Evolutionary conservation across 2,329 filamentous ascomycete species (phyloP).

Genomic region (Exophiala lecanii-corni): DNA sequence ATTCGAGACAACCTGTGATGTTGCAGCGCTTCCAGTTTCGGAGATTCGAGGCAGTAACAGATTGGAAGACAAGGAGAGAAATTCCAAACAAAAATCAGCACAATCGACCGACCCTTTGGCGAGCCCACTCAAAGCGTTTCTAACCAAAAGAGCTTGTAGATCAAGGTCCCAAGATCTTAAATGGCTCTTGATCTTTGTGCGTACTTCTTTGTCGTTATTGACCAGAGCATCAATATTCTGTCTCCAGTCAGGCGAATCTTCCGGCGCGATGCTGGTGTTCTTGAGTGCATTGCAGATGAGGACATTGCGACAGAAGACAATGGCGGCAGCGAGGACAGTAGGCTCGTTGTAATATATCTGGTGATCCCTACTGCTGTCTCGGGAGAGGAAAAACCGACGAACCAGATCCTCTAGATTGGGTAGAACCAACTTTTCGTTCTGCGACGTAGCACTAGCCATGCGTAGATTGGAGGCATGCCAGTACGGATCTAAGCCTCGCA

Average conservation of each 20-base stretch:
- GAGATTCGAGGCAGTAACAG: slow-evolving; percentile 23
- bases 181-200: slow-evolving; percentile 12
- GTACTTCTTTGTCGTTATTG: slow-evolving; percentile 21
- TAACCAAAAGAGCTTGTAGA: slow-evolving; percentile 32
- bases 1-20: slow-evolving; percentile 53
- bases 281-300: slow-evolving; percentile 55
- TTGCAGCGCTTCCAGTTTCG: slow-evolving; percentile 5
- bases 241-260: slow-evolving; percentile 78
- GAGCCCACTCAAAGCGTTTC: slow-evolving; percentile 43
- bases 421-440: slow-evolving; percentile 22
- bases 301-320: slow-evolving; percentile 64
- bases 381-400: slow-evolving; percentile 41
- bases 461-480: slow-evolving; percentile 48
- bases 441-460: slow-evolving; percentile 1
- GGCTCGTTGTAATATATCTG: slow-evolving; percentile 33
- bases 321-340: slow-evolving; percentile 61
- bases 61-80: slow-evolving; percentile 53
- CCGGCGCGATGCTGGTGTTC: slow-evolving; percentile 41
- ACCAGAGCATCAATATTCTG: slow-evolving; percentile 58
- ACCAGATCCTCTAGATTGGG: slow-evolving; percentile 45
- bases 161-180: slow-evolving; percentile 29
- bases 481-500: slow-evolving; percentile 77
- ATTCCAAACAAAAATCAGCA: slow-evolving; percentile 49
- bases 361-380: slow-evolving; percentile 31
- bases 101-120: slow-evolving; percentile 39